Evolutionary conservation across 2,329 filamentous ascomycete genomes (phyloP).

Genomic region (Sarocladium kiliense): DNA sequence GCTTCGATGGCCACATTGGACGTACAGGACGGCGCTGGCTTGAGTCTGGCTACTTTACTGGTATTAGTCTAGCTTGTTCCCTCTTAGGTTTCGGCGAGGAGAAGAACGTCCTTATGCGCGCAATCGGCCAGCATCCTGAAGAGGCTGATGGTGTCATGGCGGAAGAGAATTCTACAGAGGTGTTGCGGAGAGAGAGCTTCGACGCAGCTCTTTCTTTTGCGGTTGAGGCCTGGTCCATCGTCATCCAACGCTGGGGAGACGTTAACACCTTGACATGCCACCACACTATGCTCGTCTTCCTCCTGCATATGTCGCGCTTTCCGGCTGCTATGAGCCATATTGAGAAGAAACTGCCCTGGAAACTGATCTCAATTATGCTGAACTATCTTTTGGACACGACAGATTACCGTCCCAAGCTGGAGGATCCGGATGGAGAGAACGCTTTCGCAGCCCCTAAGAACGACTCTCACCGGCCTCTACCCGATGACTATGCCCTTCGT

Average conservation of each 20-base stretch:
- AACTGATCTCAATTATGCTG: conserved; percentile 30
- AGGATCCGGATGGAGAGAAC: conserved; percentile 24
- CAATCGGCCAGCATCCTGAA: conserved; percentile 23
- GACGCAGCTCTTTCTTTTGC: conserved; percentile 34
- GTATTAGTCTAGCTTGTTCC: conserved; percentile 25
- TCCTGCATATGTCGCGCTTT: conserved; percentile 39
- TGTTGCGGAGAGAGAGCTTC: conserved; percentile 22
- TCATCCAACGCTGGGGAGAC: conserved; percentile 49
- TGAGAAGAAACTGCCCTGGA: conserved; percentile 48
- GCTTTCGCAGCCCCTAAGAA: conserved; percentile 43
- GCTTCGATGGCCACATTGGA: conserved; percentile 54
- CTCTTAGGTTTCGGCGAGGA: conserved; percentile 30
- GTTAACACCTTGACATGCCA: conserved; percentile 57
- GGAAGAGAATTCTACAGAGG: conserved; percentile 18
- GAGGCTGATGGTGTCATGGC: conserved; percentile 22
- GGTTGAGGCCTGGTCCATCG: conserved; percentile 37
- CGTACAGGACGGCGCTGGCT: conserved; percentile 46
- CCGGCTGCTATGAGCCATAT: conserved; percentile 38
- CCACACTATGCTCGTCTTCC: conserved; percentile 57
- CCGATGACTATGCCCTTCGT: conserved; percentile 64
- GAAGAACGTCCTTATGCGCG: conserved; percentile 40
- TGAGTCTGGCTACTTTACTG: conserved; percentile 36
- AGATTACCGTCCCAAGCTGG: conserved; percentile 16
- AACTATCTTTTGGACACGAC: conserved; percentile 26
- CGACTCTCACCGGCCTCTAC: conserved; percentile 48